Conservation (phyloP, 23 red algal species). For the Gracilaria domingensis region DNA sequence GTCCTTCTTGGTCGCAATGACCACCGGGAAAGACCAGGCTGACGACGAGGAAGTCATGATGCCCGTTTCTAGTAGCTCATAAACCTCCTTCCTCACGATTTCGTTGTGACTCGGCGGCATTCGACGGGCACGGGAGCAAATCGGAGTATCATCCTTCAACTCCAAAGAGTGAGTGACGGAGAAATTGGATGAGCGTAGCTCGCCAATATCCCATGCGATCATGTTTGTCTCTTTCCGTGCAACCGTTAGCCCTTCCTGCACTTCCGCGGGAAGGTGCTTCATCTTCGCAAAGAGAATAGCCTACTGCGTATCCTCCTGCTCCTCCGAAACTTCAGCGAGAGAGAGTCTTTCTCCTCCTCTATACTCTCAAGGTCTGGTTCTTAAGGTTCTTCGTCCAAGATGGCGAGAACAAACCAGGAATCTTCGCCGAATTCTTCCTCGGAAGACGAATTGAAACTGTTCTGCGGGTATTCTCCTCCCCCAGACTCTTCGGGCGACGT, state of each 20-base stretch:
- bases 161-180: constrained; percentile 36
- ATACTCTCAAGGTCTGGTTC: constrained; percentile 8
- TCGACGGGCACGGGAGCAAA: background rate
- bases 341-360: background rate
- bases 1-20: constrained; percentile 61
- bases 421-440: constrained; percentile 8
- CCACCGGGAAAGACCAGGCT: constrained; percentile 51
- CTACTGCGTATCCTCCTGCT: background rate
- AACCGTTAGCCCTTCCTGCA: background rate
- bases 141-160: constrained; percentile 29
- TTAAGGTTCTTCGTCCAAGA: constrained; percentile 15
- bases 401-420: constrained; percentile 4
- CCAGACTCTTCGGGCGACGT: constrained; percentile 24
- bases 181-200: background rate
- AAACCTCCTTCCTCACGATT: constrained; percentile 30
- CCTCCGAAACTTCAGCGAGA: background rate
- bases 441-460: background rate
- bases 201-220: constrained; percentile 4
- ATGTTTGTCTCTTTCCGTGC: constrained; percentile 1
- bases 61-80: background rate
- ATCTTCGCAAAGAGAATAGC: background rate
- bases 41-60: constrained; percentile 30
- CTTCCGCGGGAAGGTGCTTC: background rate
- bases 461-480: background rate
- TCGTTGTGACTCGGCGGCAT: constrained; percentile 35